A percentile compares a stretch with the other conserved stretches of the same genome.
Conservation (phyloP, 2,329 filamentous ascomycete genomes). For the Aschersonia sp. region DNA sequence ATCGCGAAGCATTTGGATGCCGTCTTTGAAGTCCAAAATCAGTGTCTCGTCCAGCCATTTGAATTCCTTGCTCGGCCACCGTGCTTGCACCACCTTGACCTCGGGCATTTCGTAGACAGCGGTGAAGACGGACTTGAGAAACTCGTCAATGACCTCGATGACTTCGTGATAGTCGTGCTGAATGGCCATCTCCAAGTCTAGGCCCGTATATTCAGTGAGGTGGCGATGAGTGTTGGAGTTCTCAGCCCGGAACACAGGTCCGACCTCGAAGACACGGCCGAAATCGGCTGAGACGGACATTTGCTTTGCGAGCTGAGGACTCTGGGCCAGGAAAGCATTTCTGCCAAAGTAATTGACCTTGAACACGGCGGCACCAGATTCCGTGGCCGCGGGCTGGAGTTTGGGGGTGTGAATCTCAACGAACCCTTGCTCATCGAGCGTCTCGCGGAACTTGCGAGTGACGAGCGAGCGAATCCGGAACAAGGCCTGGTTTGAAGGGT, state of each 20-base stretch:
- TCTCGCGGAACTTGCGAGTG: constrained; percentile 62
- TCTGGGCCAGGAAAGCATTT: constrained; percentile 77
- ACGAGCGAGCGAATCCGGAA: constrained; percentile 78
- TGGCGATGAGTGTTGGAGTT: constrained; percentile 94
- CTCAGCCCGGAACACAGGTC: constrained; percentile 72
- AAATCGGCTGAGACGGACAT: constrained; percentile 87
- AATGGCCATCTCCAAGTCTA: constrained; percentile 88
- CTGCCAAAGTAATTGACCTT: constrained; percentile 84
- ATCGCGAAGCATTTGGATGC: constrained; percentile 66
- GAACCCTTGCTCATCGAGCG: constrained; percentile 62
- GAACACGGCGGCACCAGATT: constrained; percentile 85
- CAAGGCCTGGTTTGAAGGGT: constrained; percentile 73
- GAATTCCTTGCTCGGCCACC: constrained; percentile 76
- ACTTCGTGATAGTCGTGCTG: constrained; percentile 83
- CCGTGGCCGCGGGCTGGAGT: constrained; percentile 76
- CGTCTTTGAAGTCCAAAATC: constrained; percentile 66
- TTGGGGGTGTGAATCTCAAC: constrained; percentile 93
- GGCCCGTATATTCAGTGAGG: constrained; percentile 83
- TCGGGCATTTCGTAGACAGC: constrained; percentile 39
- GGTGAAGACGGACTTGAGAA: constrained; percentile 58
- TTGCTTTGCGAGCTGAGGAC: constrained; percentile 83
- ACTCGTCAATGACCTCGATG: constrained; percentile 60
- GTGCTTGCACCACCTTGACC: constrained; percentile 63
- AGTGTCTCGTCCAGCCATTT: constrained; percentile 79
- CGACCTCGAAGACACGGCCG: constrained; percentile 65